Evolutionary conservation across 306 rosid genomes (phyloP).

Genomic region (Corylus avellana): DNA sequence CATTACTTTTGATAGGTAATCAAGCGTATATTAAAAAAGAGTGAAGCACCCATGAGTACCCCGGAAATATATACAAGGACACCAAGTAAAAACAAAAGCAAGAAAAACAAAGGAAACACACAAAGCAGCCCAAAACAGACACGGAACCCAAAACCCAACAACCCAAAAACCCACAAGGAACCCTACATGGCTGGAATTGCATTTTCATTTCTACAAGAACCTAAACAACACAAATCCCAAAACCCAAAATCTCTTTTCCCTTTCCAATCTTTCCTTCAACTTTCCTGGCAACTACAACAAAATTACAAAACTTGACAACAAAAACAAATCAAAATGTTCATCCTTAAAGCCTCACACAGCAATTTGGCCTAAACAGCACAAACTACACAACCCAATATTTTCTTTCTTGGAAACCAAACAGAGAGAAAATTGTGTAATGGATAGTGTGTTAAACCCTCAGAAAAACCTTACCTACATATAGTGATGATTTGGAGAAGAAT

Average conservation of each 20-base stretch:
- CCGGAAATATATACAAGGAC: too few relatives aligned
- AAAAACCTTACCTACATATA: constrained; percentile 41
- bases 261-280: background rate
- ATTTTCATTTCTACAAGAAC: background rate
- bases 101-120: too few relatives aligned
- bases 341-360: background rate
- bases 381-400: background rate
- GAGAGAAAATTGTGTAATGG: background rate
- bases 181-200: background rate
- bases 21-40: too few relatives aligned
- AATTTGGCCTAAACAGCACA: background rate
- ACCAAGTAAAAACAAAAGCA: too few relatives aligned
- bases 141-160: too few relatives aligned
- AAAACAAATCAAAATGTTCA: background rate
- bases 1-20: background rate
- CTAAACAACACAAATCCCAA: background rate
- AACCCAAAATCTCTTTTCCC: background rate
- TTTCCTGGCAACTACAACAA: background rate
- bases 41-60: too few relatives aligned
- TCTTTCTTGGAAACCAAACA: background rate
- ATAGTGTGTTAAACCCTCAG: background rate
- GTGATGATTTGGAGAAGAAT: constrained; percentile 64
- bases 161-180: too few relatives aligned
- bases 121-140: too few relatives aligned
- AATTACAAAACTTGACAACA: too few relatives aligned